phyloP scores from a whole-genome alignment of 176 grass and related monocot genomes.

The Cenchrus americanus region DNA sequence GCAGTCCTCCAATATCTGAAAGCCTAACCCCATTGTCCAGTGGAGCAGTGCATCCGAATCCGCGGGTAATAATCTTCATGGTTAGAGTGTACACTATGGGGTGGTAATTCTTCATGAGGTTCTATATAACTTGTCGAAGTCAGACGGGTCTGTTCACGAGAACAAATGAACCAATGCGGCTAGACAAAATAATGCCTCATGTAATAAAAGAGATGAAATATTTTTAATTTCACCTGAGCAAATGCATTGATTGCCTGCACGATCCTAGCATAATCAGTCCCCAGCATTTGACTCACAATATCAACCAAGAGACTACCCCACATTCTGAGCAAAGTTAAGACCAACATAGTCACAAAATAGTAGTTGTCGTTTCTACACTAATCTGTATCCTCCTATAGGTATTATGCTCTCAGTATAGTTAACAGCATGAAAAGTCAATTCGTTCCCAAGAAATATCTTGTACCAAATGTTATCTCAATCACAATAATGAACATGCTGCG shows the following conservation, averaged over 20 bases:
- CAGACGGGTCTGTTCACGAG: conserved; percentile 52
- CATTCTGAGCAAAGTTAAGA: conserved; percentile 62
- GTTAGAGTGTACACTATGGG: conserved; percentile 17
- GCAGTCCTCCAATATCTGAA: neutral
- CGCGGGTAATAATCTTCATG: neutral
- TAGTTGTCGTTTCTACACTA: too few relatives aligned
- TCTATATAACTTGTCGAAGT: conserved; percentile 49
- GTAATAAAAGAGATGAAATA: neutral
- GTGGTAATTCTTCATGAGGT: conserved; percentile 31
- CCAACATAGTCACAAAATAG: neutral
- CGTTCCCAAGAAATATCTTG: too few relatives aligned
- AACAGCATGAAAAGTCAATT: too few relatives aligned
- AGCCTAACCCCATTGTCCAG: neutral
- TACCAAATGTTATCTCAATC: too few relatives aligned
- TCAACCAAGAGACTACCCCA: conserved; percentile 96
- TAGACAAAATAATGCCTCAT: neutral
- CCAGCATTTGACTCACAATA: conserved; percentile 96
- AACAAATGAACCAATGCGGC: neutral
- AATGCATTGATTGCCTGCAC: conserved; percentile 86
- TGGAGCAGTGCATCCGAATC: neutral
- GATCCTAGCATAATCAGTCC: conserved; percentile 94
- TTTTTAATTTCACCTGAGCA: conserved; percentile 65
- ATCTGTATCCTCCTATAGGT: too few relatives aligned
- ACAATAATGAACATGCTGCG: too few relatives aligned
- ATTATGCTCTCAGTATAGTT: too few relatives aligned